Conservation (phyloP, 2,329 filamentous ascomycete genomes). For the Thermoascus crustaceus region DNA sequence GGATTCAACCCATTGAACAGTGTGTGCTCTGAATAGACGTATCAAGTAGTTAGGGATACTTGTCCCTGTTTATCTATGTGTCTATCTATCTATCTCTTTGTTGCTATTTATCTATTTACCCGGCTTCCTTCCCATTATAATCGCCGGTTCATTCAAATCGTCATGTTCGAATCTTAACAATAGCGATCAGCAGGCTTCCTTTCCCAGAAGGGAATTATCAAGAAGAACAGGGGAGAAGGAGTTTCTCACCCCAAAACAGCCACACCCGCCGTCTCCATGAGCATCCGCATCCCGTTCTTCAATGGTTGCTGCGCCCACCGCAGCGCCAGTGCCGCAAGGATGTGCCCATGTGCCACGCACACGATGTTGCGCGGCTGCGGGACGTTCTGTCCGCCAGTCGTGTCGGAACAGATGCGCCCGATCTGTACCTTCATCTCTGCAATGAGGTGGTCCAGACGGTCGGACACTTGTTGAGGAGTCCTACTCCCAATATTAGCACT, state of each 20-base stretch:
- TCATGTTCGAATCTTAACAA: conserved; percentile 9
- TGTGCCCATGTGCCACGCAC: conserved; percentile 12
- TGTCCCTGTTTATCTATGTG: no score
- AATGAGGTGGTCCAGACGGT: conserved; percentile 9
- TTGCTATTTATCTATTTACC: not conserved
- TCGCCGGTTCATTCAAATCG: conserved; percentile 6
- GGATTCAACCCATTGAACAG: no score
- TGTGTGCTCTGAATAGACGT: no score
- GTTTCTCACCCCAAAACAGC: conserved; percentile 11
- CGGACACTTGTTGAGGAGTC: conserved; percentile 6
- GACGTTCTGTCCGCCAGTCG: conserved; percentile 6
- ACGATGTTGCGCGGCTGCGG: conserved; percentile 10
- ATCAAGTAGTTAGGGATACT: no score
- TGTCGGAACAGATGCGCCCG: conserved; percentile 2
- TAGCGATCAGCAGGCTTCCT: conserved; percentile 4
- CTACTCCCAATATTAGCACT: conserved; percentile 1
- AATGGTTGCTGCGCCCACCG: conserved; percentile 10
- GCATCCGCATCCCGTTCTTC: conserved; percentile 7
- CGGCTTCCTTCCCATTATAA: conserved; percentile 6
- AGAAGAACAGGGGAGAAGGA: not conserved
- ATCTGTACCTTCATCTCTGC: conserved; percentile 7
- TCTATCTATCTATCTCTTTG: not conserved
- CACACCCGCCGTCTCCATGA: conserved; percentile 12
- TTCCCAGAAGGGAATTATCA: not conserved
- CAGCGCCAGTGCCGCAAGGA: conserved; percentile 12